phyloP scores from a whole-genome alignment of 2,329 filamentous ascomycete genomes.

The Exophiala lecanii-corni region DNA sequence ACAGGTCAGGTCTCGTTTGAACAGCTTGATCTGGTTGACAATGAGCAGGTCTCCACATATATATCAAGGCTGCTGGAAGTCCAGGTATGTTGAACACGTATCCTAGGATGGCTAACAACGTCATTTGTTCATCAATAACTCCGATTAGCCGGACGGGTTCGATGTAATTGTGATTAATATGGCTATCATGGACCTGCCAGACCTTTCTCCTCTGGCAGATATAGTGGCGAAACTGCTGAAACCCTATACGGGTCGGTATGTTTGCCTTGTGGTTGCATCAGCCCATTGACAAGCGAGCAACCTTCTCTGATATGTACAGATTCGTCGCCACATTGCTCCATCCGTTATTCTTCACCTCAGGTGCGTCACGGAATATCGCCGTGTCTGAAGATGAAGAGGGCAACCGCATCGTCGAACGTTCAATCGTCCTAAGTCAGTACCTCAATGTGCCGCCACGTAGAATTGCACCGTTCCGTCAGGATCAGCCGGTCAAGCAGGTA shows the following conservation, averaged over 20 bases:
- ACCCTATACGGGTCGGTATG: constrained; percentile 1
- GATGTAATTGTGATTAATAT: constrained; percentile 47
- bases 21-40: background rate
- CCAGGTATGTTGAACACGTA: background rate
- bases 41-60: background rate
- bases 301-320: constrained; percentile 30
- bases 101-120: too few species aligned
- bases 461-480: constrained; percentile 28
- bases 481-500: constrained; percentile 2
- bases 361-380: constrained; percentile 38
- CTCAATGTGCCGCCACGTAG: constrained; percentile 38
- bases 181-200: constrained; percentile 47
- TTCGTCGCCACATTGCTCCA: constrained; percentile 48
- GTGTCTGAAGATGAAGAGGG: constrained; percentile 35
- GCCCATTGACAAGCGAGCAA: constrained; percentile 8
- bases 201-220: constrained; percentile 40
- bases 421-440: constrained; percentile 41
- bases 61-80: background rate
- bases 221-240: constrained; percentile 41
- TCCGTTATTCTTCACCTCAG: constrained; percentile 48
- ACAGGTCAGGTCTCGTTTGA: background rate
- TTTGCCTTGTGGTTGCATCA: constrained; percentile 26
- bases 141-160: constrained; percentile 32
- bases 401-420: constrained; percentile 33
- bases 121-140: too few species aligned